phyloP scores from a whole-genome alignment of 2,329 filamentous ascomycete genomes.

The Ceratocystis lukuohia region DNA sequence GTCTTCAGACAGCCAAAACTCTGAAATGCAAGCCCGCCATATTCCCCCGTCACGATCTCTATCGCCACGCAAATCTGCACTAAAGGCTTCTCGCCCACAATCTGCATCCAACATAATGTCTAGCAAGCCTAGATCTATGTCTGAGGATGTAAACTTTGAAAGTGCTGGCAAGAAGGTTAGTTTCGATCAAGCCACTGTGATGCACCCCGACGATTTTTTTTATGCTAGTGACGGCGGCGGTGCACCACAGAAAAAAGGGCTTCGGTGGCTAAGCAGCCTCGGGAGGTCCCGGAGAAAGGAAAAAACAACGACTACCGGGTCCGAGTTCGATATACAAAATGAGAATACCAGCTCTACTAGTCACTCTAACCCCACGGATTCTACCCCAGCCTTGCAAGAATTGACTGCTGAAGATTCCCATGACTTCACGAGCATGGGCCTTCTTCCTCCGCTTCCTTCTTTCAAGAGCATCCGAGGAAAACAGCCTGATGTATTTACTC shows the following conservation, averaged over 20 bases:
- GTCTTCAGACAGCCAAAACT: neutral
- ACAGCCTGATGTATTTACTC: neutral
- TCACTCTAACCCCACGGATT: neutral
- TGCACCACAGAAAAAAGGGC: conserved; percentile 13
- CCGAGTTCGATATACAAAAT: conserved; percentile 4
- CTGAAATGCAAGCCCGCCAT: conserved; percentile 17
- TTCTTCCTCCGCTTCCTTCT: conserved; percentile 3
- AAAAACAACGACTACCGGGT: neutral
- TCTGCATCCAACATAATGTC: neutral
- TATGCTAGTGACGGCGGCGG: conserved; percentile 12
- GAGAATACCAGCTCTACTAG: neutral
- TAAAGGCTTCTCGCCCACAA: conserved; percentile 36
- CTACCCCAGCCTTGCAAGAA: conserved; percentile 1
- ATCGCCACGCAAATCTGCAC: conserved; percentile 63
- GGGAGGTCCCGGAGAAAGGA: conserved; percentile 10
- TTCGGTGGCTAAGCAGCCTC: conserved; percentile 10
- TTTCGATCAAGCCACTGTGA: conserved; percentile 15
- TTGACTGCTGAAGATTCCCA: conserved; percentile 7
- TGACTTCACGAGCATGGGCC: conserved; percentile 13
- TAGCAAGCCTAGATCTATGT: conserved; percentile 4
- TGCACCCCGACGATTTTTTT: conserved; percentile 10
- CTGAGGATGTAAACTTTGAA: conserved; percentile 9
- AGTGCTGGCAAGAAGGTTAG: conserved; percentile 15
- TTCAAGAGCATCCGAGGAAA: neutral
- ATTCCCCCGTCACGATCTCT: conserved; percentile 53